phyloP scores from a whole-genome alignment of 352 stramenopile species.

The Phytophthora ramorum region DNA sequence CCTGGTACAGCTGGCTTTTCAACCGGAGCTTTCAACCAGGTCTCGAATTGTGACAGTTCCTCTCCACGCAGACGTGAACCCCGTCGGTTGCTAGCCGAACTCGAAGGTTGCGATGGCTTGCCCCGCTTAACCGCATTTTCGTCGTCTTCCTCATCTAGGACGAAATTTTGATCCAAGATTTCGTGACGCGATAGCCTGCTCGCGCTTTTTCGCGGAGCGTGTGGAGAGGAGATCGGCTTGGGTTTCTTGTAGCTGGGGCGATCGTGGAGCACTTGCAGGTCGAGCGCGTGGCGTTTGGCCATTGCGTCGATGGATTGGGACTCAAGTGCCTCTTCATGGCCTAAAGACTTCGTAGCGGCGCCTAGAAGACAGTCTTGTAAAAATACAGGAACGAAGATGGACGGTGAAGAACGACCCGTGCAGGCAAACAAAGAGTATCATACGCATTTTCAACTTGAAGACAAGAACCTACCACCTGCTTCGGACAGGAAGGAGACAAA shows the following conservation, averaged over 20 bases:
- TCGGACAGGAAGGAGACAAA: no score
- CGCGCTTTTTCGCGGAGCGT: slow-evolving; percentile 15
- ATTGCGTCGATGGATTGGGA: slow-evolving; percentile 11
- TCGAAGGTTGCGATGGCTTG: background rate
- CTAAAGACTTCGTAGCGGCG: background rate
- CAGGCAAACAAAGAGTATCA: no score
- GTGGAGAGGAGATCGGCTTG: slow-evolving; percentile 14
- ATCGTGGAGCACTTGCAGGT: slow-evolving; percentile 31
- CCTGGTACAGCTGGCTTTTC: slow-evolving; percentile 44
- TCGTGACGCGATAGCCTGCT: slow-evolving; percentile 4
- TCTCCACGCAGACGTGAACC: slow-evolving; percentile 6
- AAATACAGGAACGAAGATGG: no score
- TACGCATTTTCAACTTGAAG: no score
- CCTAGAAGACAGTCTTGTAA: background rate
- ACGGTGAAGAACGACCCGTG: no score
- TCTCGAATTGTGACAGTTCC: slow-evolving; percentile 43
- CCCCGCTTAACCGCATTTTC: background rate
- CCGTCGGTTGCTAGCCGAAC: background rate
- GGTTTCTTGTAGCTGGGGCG: slow-evolving; percentile 23
- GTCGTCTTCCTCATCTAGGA: slow-evolving; percentile 8
- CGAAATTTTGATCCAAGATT: background rate
- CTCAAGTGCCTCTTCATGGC: slow-evolving; percentile 21
- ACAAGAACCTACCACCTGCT: no score
- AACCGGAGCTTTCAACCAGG: slow-evolving; percentile 52
- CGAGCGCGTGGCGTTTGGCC: slow-evolving; percentile 39